phyloP scores from a whole-genome alignment of 2,329 filamentous ascomycete genomes.

The Trichoderma endophyticum region DNA sequence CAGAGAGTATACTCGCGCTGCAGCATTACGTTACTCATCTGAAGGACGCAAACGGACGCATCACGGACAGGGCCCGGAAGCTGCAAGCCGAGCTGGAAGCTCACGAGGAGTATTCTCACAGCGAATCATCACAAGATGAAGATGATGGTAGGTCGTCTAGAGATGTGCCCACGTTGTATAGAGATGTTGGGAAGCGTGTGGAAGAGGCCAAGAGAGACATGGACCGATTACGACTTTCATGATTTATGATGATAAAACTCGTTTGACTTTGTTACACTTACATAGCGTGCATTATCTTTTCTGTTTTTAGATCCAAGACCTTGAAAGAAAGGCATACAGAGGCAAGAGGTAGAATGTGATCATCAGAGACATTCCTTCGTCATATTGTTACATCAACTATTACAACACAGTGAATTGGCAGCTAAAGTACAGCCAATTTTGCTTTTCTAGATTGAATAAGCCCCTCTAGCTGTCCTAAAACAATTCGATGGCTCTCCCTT shows the following conservation, averaged over 20 bases:
- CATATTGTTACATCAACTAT: slow-evolving; percentile 20
- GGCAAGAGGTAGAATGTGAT: neutral
- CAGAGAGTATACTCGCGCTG: slow-evolving; percentile 43
- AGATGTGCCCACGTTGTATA: slow-evolving; percentile 51
- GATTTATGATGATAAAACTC: neutral
- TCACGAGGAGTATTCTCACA: slow-evolving; percentile 46
- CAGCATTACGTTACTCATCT: slow-evolving; percentile 48
- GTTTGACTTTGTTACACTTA: neutral
- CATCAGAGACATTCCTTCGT: slow-evolving; percentile 14
- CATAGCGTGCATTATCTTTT: neutral
- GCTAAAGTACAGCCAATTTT: neutral
- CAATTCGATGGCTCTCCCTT: neutral
- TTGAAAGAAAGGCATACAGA: neutral
- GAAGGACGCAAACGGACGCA: slow-evolving; percentile 45
- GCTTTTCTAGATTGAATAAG: neutral
- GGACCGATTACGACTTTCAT: slow-evolving; percentile 29
- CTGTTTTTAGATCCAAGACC: neutral
- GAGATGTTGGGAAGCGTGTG: slow-evolving; percentile 49
- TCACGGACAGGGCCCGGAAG: slow-evolving; percentile 42
- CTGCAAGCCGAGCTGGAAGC: slow-evolving; percentile 44
- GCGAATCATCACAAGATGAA: slow-evolving; percentile 31
- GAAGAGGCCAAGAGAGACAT: slow-evolving; percentile 50
- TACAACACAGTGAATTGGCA: neutral
- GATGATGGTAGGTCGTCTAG: slow-evolving; percentile 49
- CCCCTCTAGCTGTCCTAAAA: neutral